Base-by-base conservation (phyloP, 116 monocot genomes). In the Phalaenopsis hybrid region DNA sequence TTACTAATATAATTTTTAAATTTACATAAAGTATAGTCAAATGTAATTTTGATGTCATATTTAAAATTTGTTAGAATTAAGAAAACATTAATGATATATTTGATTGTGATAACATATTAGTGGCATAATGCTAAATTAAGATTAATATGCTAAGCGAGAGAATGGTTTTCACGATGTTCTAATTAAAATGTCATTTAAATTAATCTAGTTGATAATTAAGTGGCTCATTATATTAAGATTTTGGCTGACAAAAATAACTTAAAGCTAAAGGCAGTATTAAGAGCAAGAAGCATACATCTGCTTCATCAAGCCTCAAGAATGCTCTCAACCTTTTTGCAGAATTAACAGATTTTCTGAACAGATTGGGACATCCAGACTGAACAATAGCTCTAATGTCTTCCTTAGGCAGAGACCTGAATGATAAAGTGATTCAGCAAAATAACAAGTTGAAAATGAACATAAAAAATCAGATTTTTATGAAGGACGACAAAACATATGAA, bases 241-340 rank as follows among this genome's bases (percentile, higher is more conserved):
- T 58, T 58, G 20, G 58, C 13, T 58, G 4, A 11, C 57, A 15
- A 11, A 18, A 20, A 81, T 28, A 75, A 16, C 33, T 4, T 37
- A 16, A 61, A 72, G 70, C 33, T 13, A 75, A 44, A 59, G 12
- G 44, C n/a, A 82, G 2, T 25, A 44, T 1, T 57, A 55, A 78
- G 18, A 10, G 37, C 49, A 41, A 21, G 50, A 51, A 81, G 82
- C 92, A 86, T 93, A 95, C 98, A 79, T 95, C 90, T 76, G 83
- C 90, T 91, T 98, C 98, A 82, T 95, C 88, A 77, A 98, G 70
- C 76, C 77, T 83, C 69, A 98, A 55, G 81, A 89, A 90, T 55
- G 86, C 88, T 86, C 98, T 93, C 76, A 98, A 84, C 82, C 95
- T 89, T 90, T 98, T 98, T 85, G 95, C 90, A 74, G 98, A 94